A percentile compares a stretch with the other conserved stretches of the same genome.
Conservation (phyloP, 768 basidiomycete genomes). For the Pluteus cervinus region DNA sequence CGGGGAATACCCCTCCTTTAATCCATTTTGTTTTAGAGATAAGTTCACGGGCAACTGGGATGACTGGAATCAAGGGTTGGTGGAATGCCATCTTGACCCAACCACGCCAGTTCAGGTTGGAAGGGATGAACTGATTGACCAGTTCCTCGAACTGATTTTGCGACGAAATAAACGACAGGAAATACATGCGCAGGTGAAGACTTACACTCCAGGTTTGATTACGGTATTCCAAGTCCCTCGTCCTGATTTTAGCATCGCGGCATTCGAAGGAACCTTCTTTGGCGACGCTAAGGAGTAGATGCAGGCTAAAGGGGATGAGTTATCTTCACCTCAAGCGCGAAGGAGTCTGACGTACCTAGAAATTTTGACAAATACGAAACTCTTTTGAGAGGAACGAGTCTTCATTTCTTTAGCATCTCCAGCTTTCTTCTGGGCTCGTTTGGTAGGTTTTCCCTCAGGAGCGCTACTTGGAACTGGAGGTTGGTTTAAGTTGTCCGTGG, state of each 20-base stretch:
- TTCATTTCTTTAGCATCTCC: slow-evolving; percentile 80
- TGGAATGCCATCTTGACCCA: slow-evolving; percentile 84
- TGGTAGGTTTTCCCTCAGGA: slow-evolving; percentile 9
- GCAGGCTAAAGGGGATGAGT: slow-evolving; percentile 37
- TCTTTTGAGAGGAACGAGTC: slow-evolving; percentile 74
- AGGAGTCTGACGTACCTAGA: slow-evolving; percentile 43
- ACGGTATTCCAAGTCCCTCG: slow-evolving; percentile 74
- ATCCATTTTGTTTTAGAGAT: slow-evolving; percentile 75
- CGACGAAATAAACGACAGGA: slow-evolving; percentile 7
- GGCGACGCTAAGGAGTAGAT: slow-evolving; percentile 70
- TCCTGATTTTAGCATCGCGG: slow-evolving; percentile 71
- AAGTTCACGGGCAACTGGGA: slow-evolving; percentile 74
- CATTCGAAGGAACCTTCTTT: slow-evolving; percentile 84
- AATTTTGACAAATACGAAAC: slow-evolving; percentile 74
- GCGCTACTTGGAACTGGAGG: background rate
- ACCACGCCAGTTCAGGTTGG: slow-evolving; percentile 71
- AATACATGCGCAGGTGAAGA: slow-evolving; percentile 9
- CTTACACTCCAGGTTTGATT: slow-evolving; percentile 81
- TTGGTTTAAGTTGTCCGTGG: slow-evolving; percentile 1
- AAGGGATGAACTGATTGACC: slow-evolving; percentile 74
- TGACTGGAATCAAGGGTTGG: slow-evolving; percentile 70
- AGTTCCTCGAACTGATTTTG: slow-evolving; percentile 64
- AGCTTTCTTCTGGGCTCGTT: slow-evolving; percentile 18
- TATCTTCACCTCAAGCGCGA: slow-evolving; percentile 4
- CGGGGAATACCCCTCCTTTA: slow-evolving; percentile 26